Base-by-base conservation (phyloP, 1,284 basidiomycete species). In the Leccinum proliferum region DNA sequence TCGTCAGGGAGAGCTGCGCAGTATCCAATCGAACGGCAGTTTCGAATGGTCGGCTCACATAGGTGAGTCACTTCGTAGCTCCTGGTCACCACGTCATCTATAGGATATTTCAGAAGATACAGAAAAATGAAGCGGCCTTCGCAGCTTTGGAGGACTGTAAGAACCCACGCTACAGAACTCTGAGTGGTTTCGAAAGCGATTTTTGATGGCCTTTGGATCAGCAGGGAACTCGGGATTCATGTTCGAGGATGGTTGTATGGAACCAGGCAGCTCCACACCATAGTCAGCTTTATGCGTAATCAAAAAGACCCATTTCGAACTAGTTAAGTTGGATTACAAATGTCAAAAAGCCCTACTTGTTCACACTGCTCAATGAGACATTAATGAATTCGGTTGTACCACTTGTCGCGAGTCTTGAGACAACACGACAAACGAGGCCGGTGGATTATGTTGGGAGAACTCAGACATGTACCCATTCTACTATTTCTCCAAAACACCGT, bases 141-240 rank as follows among this genome's bases (percentile, higher is more conserved):
- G n/a, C 43, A 11, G 18, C 43, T 18, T 46, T 5, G 35, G 5
- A 46, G n/a, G 12, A 46, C n/a, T 18, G 4, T 18, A 46, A 46
- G 39, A 15, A 14, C 39, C 14, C n/a, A 46, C n/a, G n/a, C 43
- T 46, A 10, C 43, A 18, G n/a, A 18, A 21, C 18, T 21, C 18
- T 21, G 18, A 21, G 18, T 21, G 18, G 18, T 21, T 21, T 21
- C 18, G 18, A 21, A 21, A 21, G 18, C 18, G 18, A 21, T 79
- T 76, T 70, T 81, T 83, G 56, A 75, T 63, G 10, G 69, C 62
- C 59, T 66, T 66, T 32, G 66, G 67, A 56, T 70, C 70, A 10
- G 57, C 2, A 35, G 67, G 63, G 12, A 62, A 37, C 15, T 63
- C 58, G 0, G 62, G 12, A 21, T 58, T 69, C 71, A 73, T 73